Base-by-base conservation (phyloP, 345 rosid species). In the Gynandropsis gynandra region DNA sequence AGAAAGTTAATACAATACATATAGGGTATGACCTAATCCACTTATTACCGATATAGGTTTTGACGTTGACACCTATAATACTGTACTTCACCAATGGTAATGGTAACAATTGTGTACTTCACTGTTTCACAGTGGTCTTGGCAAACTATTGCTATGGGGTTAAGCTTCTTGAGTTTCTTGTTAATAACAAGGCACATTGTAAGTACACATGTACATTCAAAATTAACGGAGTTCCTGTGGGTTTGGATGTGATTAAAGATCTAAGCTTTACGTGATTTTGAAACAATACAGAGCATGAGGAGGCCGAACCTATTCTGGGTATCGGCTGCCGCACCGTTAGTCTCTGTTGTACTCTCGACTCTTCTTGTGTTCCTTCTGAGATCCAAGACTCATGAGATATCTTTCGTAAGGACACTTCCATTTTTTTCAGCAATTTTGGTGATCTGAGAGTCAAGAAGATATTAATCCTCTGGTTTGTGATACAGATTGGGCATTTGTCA, bases 101-200 rank as follows among this genome's bases (percentile, higher is more conserved):
- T n/a, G n/a, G n/a, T n/a, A n/a, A n/a, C n/a, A n/a, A n/a, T n/a
- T n/a, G n/a, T n/a, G n/a, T n/a, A n/a, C n/a, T n/a, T n/a, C n/a
- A n/a, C n/a, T n/a, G n/a, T n/a, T n/a, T n/a, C 66, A 78, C 92
- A 88, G 99, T 93, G 99, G 99, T 78, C 89, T 12, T 85, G 97
- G 97, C 71, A 85, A 73, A 85, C 96, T 17, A 62, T 88, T 46
- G 68, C 74, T 42, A 62, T 83, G 87, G 97, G 97, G 11, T 10
- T 74, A 54, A 19, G 78, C 52, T 93, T 93, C 52, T 71, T 93
- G 58, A 50, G 64, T 42, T 74, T 93, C 63, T 74, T 93, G 21
- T 59, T 88, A 69, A 64, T 75, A 19, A 63, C 99, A 34, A 83
- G 99, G 72, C 87, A 85, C 61, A 80, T 88, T 61, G 99, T 93